Conservation (phyloP, 768 basidiomycete genomes). For the Tephrocybe sp. region DNA sequence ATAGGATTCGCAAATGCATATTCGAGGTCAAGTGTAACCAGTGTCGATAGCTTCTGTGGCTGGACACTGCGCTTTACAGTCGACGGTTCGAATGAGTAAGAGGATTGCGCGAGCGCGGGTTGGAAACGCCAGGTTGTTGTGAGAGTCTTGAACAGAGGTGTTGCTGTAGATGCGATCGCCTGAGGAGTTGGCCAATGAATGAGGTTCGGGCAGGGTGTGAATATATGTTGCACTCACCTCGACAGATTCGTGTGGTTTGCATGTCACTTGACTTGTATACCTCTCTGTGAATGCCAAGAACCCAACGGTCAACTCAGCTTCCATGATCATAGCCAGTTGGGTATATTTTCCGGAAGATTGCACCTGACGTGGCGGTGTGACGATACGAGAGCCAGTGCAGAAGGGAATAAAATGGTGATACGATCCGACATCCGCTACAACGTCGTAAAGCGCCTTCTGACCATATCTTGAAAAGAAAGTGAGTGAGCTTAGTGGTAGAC, state of each 20-base stretch:
- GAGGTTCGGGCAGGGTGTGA: background rate
- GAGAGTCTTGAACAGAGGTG: slow-evolving; percentile 72
- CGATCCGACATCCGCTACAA: slow-evolving; percentile 86
- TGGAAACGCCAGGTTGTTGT: slow-evolving; percentile 76
- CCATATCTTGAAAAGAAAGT: slow-evolving; percentile 56
- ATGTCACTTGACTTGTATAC: slow-evolving; percentile 84
- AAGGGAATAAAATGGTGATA: slow-evolving; percentile 90
- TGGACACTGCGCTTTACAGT: slow-evolving; percentile 4
- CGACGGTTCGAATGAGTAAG: slow-evolving; percentile 31
- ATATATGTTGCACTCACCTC: slow-evolving; percentile 48
- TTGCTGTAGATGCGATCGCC: slow-evolving; percentile 73
- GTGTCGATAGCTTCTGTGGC: slow-evolving; percentile 51
- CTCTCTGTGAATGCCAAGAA: slow-evolving; percentile 87
- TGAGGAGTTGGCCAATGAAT: slow-evolving; percentile 24
- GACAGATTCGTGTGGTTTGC: slow-evolving; percentile 76
- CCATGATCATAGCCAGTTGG: slow-evolving; percentile 45
- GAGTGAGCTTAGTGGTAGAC: slow-evolving; percentile 6
- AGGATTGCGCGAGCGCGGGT: slow-evolving; percentile 45
- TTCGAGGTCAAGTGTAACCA: slow-evolving; percentile 81
- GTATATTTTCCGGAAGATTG: slow-evolving; percentile 23
- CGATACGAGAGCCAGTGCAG: slow-evolving; percentile 72
- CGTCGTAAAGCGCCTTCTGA: slow-evolving; percentile 73
- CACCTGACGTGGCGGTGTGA: slow-evolving; percentile 34
- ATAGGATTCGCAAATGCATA: slow-evolving; percentile 89
- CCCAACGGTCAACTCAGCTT: slow-evolving; percentile 86